Base-by-base conservation (phyloP, 768 basidiomycete species). In the Boletus bicolor region DNA sequence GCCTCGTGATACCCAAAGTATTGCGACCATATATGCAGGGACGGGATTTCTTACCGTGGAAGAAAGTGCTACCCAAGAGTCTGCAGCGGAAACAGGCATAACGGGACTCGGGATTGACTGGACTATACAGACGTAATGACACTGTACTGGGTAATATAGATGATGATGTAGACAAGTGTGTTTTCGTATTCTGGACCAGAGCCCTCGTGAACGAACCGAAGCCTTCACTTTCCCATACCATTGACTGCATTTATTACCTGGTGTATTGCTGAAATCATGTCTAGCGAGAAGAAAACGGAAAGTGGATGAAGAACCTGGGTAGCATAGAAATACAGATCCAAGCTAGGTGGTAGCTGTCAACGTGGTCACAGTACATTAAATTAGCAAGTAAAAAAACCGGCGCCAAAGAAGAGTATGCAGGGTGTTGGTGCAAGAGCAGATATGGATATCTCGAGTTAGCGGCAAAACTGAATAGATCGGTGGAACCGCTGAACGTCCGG, bases 21-120 rank as follows among this genome's bases (percentile, higher is more conserved):
- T 81, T 98, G 26, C 83, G 87, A 58, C 93, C 93, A 49, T 98
- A 98, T 74, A 94, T 99, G 94, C 89, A 91, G 69, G 96, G 97
- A 5, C 83, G 95, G 4, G 85, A 87, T n/a, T 91, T 93, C 73
- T 67, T 94, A 44, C 90, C 89, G 15, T 93, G 85, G 79, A 85
- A 86, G 48, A 91, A 88, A 68, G 87, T 86, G 65, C 72, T 93
- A 56, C 89, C 91, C 10, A 93, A 91, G 75, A 79, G 77, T 24
- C 64, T 89, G 57, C 87, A 90, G 75, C 84, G 82, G 76, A 93
- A 93, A 74, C 83, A 80, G 56, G 77, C 69, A 48, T 83, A 64
- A 63, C 55, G 37, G 28, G 37, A 21, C 7, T 2, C 6, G 11
- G 7, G 11, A 42, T 10, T 21, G 4, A 1, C 3, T 24, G 37